Evolutionary conservation across 352 stramenopile species (phyloP).

Genomic region (Phytophthora aleatoria): DNA sequence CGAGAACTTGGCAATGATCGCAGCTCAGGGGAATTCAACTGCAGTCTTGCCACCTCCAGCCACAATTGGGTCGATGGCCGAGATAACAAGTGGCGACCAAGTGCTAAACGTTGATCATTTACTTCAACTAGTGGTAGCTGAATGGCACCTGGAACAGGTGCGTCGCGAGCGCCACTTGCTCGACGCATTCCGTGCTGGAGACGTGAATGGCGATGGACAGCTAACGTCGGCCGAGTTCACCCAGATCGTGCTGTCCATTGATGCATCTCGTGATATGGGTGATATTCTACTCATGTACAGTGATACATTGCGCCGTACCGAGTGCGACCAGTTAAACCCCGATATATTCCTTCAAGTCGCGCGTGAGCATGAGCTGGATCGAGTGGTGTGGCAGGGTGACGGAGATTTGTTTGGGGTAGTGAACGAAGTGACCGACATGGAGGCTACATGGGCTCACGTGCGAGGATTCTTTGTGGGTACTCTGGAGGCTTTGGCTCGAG

Average conservation of each 20-base stretch:
- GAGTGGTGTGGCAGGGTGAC: conserved; percentile 71
- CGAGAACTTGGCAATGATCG: conserved; percentile 56
- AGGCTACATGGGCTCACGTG: conserved; percentile 63
- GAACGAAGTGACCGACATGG: conserved; percentile 69
- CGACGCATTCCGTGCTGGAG: conserved; percentile 75
- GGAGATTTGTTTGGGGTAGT: conserved; percentile 73
- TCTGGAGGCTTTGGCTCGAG: conserved; percentile 60
- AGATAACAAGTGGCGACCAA: conserved; percentile 14
- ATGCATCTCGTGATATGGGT: conserved; percentile 62
- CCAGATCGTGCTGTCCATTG: conserved; percentile 81
- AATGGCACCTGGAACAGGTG: conserved; percentile 74
- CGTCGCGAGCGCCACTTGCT: conserved; percentile 69
- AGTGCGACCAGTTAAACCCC: conserved; percentile 58
- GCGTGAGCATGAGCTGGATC: conserved; percentile 77
- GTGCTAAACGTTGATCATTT: conserved; percentile 75
- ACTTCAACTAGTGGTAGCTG: conserved; percentile 61
- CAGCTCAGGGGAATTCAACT: conserved; percentile 45
- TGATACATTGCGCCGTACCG: conserved; percentile 71
- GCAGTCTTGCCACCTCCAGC: conserved; percentile 11
- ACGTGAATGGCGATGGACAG: conserved; percentile 82
- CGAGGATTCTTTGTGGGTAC: conserved; percentile 75
- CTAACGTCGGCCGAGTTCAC: conserved; percentile 80
- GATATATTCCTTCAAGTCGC: conserved; percentile 78
- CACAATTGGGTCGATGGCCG: neutral
- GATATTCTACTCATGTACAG: conserved; percentile 86